Evolutionary conservation across 768 basidiomycete species (phyloP).

Genomic region (Serpula lacrymans): DNA sequence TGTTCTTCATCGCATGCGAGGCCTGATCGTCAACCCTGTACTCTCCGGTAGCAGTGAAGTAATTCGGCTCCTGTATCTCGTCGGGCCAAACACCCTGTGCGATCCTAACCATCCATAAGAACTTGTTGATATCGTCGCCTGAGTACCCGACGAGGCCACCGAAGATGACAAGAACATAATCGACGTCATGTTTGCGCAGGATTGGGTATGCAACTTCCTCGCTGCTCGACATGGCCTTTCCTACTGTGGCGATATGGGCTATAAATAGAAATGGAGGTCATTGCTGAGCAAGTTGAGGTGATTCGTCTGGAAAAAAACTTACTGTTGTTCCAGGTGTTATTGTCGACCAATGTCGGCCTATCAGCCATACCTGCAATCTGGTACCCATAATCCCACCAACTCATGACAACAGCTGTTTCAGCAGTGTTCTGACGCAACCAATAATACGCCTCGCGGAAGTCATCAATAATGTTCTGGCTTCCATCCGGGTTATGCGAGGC

Average conservation of each 20-base stretch:
- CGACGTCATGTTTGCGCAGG: slow-evolving; percentile 94
- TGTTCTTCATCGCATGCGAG: slow-evolving; percentile 85
- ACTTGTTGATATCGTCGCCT: slow-evolving; percentile 99
- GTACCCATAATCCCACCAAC: slow-evolving; percentile 99
- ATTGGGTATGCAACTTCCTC: slow-evolving; percentile 98
- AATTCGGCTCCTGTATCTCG: slow-evolving; percentile 92
- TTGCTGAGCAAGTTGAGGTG: neutral
- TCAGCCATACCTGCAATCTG: slow-evolving; percentile 99
- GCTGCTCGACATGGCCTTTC: slow-evolving; percentile 93
- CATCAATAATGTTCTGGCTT: slow-evolving; percentile 92
- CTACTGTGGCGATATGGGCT: slow-evolving; percentile 98
- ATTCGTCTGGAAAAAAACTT: slow-evolving; percentile 29
- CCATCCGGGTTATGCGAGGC: slow-evolving; percentile 80
- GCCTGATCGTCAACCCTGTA: slow-evolving; percentile 90
- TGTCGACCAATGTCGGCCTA: slow-evolving; percentile 92
- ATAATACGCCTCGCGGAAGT: slow-evolving; percentile 99
- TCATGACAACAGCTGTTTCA: slow-evolving; percentile 91
- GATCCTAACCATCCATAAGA: slow-evolving; percentile 97
- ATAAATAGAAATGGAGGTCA: slow-evolving; percentile 10
- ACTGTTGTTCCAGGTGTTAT: slow-evolving; percentile 99
- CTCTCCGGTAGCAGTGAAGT: slow-evolving; percentile 90
- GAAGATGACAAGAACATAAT: slow-evolving; percentile 96
- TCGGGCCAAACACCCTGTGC: slow-evolving; percentile 98
- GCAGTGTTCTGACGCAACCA: slow-evolving; percentile 97
- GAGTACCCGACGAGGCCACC: slow-evolving; percentile 96